A percentile compares a stretch with the other conserved stretches of the same genome.
Conservation (phyloP, 495 filamentous ascomycete genomes). For the Penicillium odoratum region DNA sequence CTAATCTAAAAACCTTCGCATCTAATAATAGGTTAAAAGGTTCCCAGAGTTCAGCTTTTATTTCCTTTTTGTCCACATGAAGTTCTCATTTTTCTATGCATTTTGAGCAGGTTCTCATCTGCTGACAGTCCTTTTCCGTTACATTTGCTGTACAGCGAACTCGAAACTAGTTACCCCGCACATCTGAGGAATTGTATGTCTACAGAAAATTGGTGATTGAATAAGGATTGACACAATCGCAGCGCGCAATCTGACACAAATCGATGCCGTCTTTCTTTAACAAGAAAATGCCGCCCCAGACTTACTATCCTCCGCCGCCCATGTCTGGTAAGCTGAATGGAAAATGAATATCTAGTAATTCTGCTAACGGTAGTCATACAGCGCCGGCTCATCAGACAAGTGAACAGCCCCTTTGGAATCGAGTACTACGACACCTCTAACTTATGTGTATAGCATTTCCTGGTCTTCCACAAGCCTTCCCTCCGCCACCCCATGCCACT, state of each 20-base stretch:
- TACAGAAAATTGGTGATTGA: neutral
- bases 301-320: constrained; percentile 19
- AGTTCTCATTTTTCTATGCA: neutral
- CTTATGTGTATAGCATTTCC: constrained; percentile 15
- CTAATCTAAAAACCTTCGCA: constrained; percentile 8
- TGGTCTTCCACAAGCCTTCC: neutral
- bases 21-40: constrained; percentile 20
- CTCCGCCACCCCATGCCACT: neutral
- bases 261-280: neutral
- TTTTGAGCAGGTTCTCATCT: constrained; percentile 3
- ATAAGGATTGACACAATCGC: neutral
- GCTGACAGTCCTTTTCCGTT: neutral
- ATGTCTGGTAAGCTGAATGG: constrained; percentile 21
- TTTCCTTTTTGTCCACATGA: neutral
- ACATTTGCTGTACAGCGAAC: neutral
- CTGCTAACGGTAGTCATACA: constrained; percentile 4
- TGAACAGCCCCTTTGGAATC: constrained; percentile 1
- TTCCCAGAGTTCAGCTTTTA: constrained; percentile 8
- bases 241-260: neutral
- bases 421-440: neutral
- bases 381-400: constrained; percentile 28
- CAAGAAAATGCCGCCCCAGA: constrained; percentile 9
- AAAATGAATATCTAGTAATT: neutral
- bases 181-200: neutral
- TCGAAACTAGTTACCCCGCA: neutral